phyloP scores from a whole-genome alignment of 2,329 filamentous ascomycete species.

The Stagonosporopsis vannaccii region DNA sequence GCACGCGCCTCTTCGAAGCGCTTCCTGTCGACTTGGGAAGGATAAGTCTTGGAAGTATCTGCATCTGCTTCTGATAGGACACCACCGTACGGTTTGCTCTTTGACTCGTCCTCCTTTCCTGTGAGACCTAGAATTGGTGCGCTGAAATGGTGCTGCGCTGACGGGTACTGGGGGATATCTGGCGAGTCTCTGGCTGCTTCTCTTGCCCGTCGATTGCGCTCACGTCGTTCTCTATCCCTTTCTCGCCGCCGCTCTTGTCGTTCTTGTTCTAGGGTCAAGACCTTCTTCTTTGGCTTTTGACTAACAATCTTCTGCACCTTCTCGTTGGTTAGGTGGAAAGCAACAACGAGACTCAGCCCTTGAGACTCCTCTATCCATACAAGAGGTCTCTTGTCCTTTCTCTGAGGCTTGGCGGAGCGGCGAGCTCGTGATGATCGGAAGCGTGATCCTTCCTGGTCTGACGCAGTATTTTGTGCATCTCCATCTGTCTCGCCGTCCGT shows the following conservation, averaged over 20 bases:
- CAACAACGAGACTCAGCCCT: slow-evolving; percentile 41
- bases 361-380: slow-evolving; percentile 47
- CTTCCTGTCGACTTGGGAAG: slow-evolving; percentile 78
- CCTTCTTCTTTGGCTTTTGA: slow-evolving; percentile 62
- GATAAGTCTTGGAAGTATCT: slow-evolving; percentile 88
- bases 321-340: slow-evolving; percentile 55
- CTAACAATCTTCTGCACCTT: slow-evolving; percentile 69
- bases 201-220: slow-evolving; percentile 57
- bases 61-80: slow-evolving; percentile 89
- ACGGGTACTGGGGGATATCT: slow-evolving; percentile 62
- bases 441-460: slow-evolving; percentile 40
- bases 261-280: slow-evolving; percentile 40
- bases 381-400: slow-evolving; percentile 45
- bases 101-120: slow-evolving; percentile 89
- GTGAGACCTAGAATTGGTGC: slow-evolving; percentile 88
- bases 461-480: slow-evolving; percentile 35
- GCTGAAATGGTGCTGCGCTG: slow-evolving; percentile 70
- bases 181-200: slow-evolving; percentile 49
- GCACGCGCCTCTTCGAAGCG: slow-evolving; percentile 90
- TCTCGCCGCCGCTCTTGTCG: slow-evolving; percentile 43
- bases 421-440: slow-evolving; percentile 43
- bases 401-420: slow-evolving; percentile 40
- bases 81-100: slow-evolving; percentile 93
- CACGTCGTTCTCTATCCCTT: slow-evolving; percentile 49
- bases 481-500: slow-evolving; percentile 42